phyloP scores from a whole-genome alignment of 2,329 filamentous ascomycete species.

The Microascus cirrosus region DNA sequence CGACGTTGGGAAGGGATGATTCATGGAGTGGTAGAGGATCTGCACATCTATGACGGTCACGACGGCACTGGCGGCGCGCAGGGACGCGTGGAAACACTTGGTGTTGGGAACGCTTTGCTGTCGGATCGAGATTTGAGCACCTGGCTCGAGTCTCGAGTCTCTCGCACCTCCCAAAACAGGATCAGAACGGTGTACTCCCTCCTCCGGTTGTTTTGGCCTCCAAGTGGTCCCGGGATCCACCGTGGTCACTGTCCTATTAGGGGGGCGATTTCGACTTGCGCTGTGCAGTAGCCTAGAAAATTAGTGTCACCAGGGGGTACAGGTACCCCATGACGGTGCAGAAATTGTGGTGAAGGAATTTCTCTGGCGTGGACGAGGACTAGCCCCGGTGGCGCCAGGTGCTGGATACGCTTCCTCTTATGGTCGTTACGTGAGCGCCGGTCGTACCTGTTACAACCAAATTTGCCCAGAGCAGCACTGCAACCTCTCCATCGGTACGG shows the following conservation, averaged over 20 bases:
- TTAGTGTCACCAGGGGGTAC: background rate
- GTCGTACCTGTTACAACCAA: background rate
- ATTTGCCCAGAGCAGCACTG: background rate
- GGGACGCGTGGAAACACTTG: too few species aligned
- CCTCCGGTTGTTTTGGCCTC: too few species aligned
- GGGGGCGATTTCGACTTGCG: background rate
- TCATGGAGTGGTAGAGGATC: background rate
- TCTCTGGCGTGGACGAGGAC: background rate
- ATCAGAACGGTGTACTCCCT: too few species aligned
- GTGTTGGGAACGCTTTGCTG: too few species aligned
- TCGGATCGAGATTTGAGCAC: too few species aligned
- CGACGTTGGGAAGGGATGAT: background rate
- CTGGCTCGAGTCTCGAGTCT: too few species aligned
- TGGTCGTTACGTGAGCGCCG: background rate
- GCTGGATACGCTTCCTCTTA: background rate
- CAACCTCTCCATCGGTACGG: background rate
- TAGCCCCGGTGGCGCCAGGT: background rate
- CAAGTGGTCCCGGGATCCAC: background rate
- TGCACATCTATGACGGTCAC: background rate
- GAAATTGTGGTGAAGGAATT: background rate
- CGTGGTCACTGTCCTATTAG: background rate
- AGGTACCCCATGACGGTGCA: background rate
- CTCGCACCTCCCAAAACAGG: too few species aligned
- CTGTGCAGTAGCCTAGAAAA: background rate
- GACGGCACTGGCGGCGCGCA: background rate